Evolutionary conservation across 768 basidiomycete species (phyloP).

Genomic region (Boletus sensibilis): DNA sequence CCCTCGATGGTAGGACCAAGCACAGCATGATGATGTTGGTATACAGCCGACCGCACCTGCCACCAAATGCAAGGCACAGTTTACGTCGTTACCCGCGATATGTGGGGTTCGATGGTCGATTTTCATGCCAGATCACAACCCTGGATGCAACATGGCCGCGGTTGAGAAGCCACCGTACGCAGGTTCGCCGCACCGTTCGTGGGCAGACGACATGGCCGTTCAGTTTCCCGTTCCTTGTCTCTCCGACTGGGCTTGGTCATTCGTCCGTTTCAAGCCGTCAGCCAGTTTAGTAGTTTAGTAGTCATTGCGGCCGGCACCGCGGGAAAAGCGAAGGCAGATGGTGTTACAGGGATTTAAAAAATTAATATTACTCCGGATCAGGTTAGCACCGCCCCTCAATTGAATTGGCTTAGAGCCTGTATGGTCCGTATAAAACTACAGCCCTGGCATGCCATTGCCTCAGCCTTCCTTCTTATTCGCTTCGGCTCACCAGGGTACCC

Average conservation of each 20-base stretch:
- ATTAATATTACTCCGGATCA: conserved; percentile 1
- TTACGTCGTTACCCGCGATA: background rate
- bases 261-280: conserved; percentile 8
- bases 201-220: background rate
- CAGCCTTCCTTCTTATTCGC: background rate
- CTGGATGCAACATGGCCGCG: conserved; percentile 10
- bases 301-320: conserved; percentile 6
- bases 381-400: background rate
- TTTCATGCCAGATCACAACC: conserved; percentile 2
- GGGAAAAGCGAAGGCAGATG: background rate
- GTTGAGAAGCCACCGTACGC: background rate
- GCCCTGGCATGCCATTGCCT: background rate
- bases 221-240: background rate
- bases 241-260: background rate
- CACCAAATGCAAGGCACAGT: conserved; percentile 10
- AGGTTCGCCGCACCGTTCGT: background rate
- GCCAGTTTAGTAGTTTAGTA: conserved; percentile 27
- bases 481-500: background rate
- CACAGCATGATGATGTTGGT: background rate
- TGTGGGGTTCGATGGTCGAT: background rate
- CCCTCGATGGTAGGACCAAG: background rate
- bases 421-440: conserved; percentile 23
- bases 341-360: background rate
- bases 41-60: too few relatives aligned
- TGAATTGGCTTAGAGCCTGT: conserved; percentile 1